phyloP scores from a whole-genome alignment of 2,329 filamentous ascomycete genomes.

The Cordyceps cateniannulata region DNA sequence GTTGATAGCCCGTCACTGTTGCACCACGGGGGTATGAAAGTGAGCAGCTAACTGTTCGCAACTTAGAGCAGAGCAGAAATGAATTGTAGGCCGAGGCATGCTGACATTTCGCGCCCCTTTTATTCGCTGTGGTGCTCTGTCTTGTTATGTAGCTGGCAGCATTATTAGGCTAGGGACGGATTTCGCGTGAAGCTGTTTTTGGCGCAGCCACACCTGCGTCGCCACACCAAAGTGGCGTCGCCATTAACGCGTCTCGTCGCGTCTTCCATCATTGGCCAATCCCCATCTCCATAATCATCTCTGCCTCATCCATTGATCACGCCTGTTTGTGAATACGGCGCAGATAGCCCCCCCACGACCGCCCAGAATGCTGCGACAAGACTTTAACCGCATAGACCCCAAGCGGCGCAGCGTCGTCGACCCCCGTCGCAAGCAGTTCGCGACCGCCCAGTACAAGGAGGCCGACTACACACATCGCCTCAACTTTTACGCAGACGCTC shows the following conservation, averaged over 20 bases:
- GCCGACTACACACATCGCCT: slow-evolving; percentile 77
- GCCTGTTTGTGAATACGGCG: not conserved
- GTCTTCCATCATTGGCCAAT: slow-evolving; percentile 21
- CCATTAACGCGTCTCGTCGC: slow-evolving; percentile 27
- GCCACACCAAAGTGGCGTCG: slow-evolving; percentile 11
- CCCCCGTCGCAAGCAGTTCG: slow-evolving; percentile 82
- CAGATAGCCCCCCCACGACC: not conserved
- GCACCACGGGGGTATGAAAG: no score
- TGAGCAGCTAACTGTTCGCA: no score
- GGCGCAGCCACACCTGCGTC: not conserved
- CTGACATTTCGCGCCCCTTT: no score
- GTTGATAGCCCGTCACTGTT: no score
- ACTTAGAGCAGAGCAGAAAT: no score
- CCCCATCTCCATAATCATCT: slow-evolving; percentile 4
- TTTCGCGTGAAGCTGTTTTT: slow-evolving; percentile 5
- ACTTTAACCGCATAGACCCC: slow-evolving; percentile 48
- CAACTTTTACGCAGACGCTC: slow-evolving; percentile 85
- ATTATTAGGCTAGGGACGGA: not conserved
- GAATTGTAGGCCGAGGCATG: no score
- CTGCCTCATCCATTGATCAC: not conserved
- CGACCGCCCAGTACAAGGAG: slow-evolving; percentile 67
- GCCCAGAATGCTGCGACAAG: slow-evolving; percentile 41
- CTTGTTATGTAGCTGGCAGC: no score
- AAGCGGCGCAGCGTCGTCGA: slow-evolving; percentile 76
- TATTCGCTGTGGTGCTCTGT: no score